Conservation (phyloP, 306 rosid genomes). For the Potentilla sterilis region DNA sequence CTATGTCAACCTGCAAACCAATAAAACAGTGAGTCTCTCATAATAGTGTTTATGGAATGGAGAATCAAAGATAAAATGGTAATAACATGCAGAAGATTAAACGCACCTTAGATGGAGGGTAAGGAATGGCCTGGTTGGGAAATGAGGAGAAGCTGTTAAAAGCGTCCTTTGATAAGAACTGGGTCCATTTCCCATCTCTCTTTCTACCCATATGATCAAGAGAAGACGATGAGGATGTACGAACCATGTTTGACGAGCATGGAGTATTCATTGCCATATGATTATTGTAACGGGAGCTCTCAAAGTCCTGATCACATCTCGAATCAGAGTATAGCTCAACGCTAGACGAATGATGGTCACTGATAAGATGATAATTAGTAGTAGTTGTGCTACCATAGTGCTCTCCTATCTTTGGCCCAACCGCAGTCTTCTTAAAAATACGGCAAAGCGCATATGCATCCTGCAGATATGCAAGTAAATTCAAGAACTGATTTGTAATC, state of each 20-base stretch:
- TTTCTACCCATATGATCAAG: slow-evolving; percentile 23
- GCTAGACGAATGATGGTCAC: slow-evolving; percentile 68
- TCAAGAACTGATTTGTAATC: not conserved
- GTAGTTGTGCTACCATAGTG: slow-evolving; percentile 42
- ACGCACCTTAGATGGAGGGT: slow-evolving; percentile 77
- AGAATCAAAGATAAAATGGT: not conserved
- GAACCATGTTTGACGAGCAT: slow-evolving; percentile 20
- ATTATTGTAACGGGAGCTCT: slow-evolving; percentile 46
- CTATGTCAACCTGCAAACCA: slow-evolving; percentile 67
- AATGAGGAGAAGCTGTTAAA: slow-evolving; percentile 35
- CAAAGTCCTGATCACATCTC: slow-evolving; percentile 58
- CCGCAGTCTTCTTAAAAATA: slow-evolving; percentile 67
- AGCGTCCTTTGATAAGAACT: slow-evolving; percentile 48
- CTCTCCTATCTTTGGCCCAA: slow-evolving; percentile 58
- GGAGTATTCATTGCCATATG: slow-evolving; percentile 31
- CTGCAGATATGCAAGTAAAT: slow-evolving; percentile 29
- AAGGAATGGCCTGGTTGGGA: slow-evolving; percentile 45
- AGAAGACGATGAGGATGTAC: slow-evolving; percentile 23
- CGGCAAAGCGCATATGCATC: slow-evolving; percentile 94
- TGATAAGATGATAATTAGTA: slow-evolving; percentile 39
- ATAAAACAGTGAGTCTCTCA: not conserved
- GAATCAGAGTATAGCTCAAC: slow-evolving; percentile 69
- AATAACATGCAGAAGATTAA: not conserved
- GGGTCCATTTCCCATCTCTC: slow-evolving; percentile 51
- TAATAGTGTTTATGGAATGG: not conserved